Evolutionary conservation across 2,329 filamentous ascomycete species (phyloP), one percentile per base, ranked within the genome.

Genomic region (Colletotrichum abscissum): DNA sequence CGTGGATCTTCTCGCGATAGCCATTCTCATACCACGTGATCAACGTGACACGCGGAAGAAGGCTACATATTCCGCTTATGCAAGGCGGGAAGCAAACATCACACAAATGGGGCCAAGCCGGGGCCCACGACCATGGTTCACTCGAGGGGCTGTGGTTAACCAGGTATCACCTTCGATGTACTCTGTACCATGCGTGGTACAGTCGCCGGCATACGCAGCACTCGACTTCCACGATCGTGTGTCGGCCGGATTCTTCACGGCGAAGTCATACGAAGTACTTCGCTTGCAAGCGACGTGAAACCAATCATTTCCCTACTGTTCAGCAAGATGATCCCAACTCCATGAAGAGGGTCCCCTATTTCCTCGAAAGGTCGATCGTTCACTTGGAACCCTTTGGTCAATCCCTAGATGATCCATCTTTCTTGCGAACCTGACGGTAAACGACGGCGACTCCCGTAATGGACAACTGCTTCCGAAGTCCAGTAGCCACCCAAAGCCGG

Each of bases 11-110:
- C 33, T 46, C 19, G 42, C 35, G 16, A 64, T 28, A 9, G 26
- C 49, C 11, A n/a, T 42, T 55, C 14, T 33, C 42, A 54, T 42
- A 11, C 66, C 70, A 73, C 70, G 70, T 73, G 70, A 73, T 63
- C 33, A 12, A 38, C 60, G 55, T 70, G 60, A 70, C 70, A 73
- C 70, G 70, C 66, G 70, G 60, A 73, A 56, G 33, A 42, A 33
- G 57, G 58, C 55, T 64, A 60, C 70, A 70, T 73, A 60, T 73
- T 60, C 70, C 66, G 67, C 54, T 57, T 70, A 73, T 73, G 70
- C 70, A 73, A 22, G 46, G 56, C 70, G 67, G 70, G 67, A 72
- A 73, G 55, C 55, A 69, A 59, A 59, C 35, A 64, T 65, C 55
- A 73, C 67, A 46, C 12, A 22, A 30, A 65, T 73, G 66, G 66